phyloP scores from a whole-genome alignment of 2,329 filamentous ascomycete genomes.

The Fusarium drepaniforme region DNA sequence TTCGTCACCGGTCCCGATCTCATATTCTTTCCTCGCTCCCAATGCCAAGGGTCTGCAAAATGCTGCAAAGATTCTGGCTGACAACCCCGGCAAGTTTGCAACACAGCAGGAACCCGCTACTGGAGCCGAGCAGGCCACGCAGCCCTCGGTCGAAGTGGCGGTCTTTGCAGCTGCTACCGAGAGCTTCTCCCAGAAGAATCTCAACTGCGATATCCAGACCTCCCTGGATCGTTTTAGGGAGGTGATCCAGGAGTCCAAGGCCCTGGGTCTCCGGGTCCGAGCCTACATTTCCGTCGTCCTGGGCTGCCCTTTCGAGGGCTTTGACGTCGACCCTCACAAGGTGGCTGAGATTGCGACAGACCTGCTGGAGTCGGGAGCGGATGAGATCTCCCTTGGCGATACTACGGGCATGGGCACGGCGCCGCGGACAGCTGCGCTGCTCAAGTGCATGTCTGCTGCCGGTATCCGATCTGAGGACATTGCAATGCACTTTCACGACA shows the following conservation, averaged over 20 bases:
- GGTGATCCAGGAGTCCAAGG: slow-evolving; percentile 77
- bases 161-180: slow-evolving; percentile 89
- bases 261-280: slow-evolving; percentile 74
- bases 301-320: slow-evolving; percentile 81
- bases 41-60: slow-evolving; percentile 80
- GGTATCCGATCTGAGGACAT: slow-evolving; percentile 78
- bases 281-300: slow-evolving; percentile 86
- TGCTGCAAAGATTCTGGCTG: slow-evolving; percentile 66
- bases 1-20: slow-evolving; percentile 67
- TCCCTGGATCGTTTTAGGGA: slow-evolving; percentile 78
- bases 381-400: slow-evolving; percentile 91
- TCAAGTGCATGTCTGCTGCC: slow-evolving; percentile 74
- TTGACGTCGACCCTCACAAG: slow-evolving; percentile 71
- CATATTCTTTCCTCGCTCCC: slow-evolving; percentile 85
- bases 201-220: slow-evolving; percentile 83
- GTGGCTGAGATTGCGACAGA: slow-evolving; percentile 76
- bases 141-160: slow-evolving; percentile 75
- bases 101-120: slow-evolving; percentile 61
- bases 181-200: slow-evolving; percentile 82
- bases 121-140: slow-evolving; percentile 53
- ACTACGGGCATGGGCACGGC: slow-evolving; percentile 92
- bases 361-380: slow-evolving; percentile 87
- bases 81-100: slow-evolving; percentile 62
- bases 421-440: slow-evolving; percentile 73
- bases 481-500: slow-evolving; percentile 91